phyloP scores from a whole-genome alignment of 2,329 filamentous ascomycete genomes.

The Fusarium mexicanum region DNA sequence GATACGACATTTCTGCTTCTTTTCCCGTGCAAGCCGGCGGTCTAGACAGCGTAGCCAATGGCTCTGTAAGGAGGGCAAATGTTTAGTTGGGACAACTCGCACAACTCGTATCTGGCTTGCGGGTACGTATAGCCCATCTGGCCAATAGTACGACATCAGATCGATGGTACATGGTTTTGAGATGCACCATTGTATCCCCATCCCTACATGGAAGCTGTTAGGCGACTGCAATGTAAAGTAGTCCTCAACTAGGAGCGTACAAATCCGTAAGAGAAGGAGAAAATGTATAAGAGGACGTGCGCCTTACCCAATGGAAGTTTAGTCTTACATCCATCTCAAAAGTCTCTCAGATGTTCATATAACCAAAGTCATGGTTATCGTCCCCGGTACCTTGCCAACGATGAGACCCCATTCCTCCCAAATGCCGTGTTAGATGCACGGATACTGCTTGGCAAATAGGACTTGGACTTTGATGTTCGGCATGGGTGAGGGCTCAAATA shows the following conservation, averaged over 20 bases:
- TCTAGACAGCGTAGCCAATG: too few relatives aligned
- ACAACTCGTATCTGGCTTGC: neutral
- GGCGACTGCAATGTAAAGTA: neutral
- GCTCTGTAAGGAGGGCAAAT: too few relatives aligned
- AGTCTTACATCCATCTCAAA: too few relatives aligned
- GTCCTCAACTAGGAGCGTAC: neutral
- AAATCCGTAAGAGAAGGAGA: neutral
- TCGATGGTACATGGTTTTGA: neutral
- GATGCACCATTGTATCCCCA: neutral
- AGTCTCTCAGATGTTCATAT: too few relatives aligned
- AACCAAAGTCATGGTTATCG: too few relatives aligned
- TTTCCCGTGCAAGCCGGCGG: too few relatives aligned
- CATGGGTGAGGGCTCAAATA: neutral
- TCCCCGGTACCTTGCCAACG: too few relatives aligned
- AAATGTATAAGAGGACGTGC: neutral
- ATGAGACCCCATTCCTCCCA: too few relatives aligned
- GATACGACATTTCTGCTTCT: too few relatives aligned
- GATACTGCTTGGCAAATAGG: neutral
- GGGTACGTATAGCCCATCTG: neutral
- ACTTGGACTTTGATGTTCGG: neutral
- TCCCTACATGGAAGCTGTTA: too few relatives aligned
- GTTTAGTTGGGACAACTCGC: too few relatives aligned
- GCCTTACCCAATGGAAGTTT: too few relatives aligned
- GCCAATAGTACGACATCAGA: neutral
- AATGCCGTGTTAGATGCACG: neutral